These are phyloP conservation scores for Hypoxylon rickii DNA, from an alignment of 495 filamentous ascomycete genomes.

Conservation along the genomic window DNA sequence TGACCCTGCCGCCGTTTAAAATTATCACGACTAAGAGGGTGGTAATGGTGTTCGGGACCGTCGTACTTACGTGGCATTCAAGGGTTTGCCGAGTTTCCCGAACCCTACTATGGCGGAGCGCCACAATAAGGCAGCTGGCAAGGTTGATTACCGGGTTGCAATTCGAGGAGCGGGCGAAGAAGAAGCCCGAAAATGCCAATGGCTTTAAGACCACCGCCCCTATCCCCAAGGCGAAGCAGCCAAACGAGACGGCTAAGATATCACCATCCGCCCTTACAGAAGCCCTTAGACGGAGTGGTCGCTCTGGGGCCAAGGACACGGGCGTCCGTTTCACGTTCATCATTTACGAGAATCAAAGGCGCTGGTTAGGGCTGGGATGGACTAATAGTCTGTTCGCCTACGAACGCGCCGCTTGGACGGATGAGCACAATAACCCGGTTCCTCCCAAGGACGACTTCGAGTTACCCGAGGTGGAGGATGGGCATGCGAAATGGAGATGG, in stretches of 20 bases:
- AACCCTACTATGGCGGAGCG: slow-evolving; percentile 88
- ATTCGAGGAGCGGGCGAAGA: slow-evolving; percentile 55
- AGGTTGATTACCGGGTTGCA: slow-evolving; percentile 77
- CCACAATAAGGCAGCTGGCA: slow-evolving; percentile 66
- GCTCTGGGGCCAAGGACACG: slow-evolving; percentile 54
- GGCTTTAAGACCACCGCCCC: slow-evolving; percentile 7
- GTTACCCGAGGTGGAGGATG: slow-evolving; percentile 79
- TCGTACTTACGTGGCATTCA: slow-evolving; percentile 88
- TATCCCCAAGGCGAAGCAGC: slow-evolving; percentile 21
- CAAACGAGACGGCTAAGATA: slow-evolving; percentile 24
- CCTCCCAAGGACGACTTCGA: slow-evolving; percentile 81
- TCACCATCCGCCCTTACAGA: slow-evolving; percentile 37
- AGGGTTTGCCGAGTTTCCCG: slow-evolving; percentile 83
- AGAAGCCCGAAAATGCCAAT: slow-evolving; percentile 26
- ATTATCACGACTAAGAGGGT: slow-evolving; percentile 89
- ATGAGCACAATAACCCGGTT: slow-evolving; percentile 86
- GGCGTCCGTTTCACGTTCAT: slow-evolving; percentile 95
- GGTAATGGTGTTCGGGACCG: slow-evolving; percentile 75
- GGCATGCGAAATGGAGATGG: slow-evolving; percentile 87
- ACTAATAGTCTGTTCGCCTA: slow-evolving; percentile 86
- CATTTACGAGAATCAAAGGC: slow-evolving; percentile 93
- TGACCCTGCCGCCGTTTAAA: slow-evolving; percentile 79
- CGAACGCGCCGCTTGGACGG: slow-evolving; percentile 89
- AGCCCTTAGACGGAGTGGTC: slow-evolving; percentile 32
- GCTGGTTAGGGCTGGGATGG: slow-evolving; percentile 96